A percentile compares a stretch with the other conserved stretches of the same genome.
These are phyloP conservation scores for Ascochyta clinopodiicola DNA, from an alignment of 2,329 filamentous ascomycete genomes.

Conservation along the genomic window DNA sequence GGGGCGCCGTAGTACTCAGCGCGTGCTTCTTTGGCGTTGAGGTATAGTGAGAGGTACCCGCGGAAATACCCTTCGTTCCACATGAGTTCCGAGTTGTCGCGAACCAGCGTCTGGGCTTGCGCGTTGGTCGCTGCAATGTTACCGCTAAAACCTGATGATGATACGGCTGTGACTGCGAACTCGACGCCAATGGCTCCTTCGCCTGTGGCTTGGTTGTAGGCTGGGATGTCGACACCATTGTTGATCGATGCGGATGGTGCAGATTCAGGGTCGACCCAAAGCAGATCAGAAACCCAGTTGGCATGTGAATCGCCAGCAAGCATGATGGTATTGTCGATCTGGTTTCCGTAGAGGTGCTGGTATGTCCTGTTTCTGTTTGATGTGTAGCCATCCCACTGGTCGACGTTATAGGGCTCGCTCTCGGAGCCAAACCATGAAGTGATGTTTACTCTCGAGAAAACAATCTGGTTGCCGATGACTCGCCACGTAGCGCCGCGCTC, in stretches of 20 bases:
- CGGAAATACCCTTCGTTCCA: slow-evolving; percentile 53
- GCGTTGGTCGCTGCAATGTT: slow-evolving; percentile 58
- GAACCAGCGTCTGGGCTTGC: slow-evolving; percentile 27
- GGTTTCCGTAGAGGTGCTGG: slow-evolving; percentile 67
- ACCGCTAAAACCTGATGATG: slow-evolving; percentile 53
- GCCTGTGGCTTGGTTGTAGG: slow-evolving; percentile 46
- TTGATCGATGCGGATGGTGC: slow-evolving; percentile 20
- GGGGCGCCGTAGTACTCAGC: slow-evolving; percentile 69
- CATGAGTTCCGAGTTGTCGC: slow-evolving; percentile 66
- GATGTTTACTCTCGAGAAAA: slow-evolving; percentile 32
- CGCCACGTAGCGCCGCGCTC: slow-evolving; percentile 70
- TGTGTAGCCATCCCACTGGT: slow-evolving; percentile 64
- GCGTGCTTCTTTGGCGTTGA: slow-evolving; percentile 44
- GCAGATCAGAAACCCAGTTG: slow-evolving; percentile 58
- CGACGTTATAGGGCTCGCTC: slow-evolving; percentile 51
- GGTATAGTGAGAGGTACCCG: slow-evolving; percentile 12
- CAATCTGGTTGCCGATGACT: slow-evolving; percentile 71
- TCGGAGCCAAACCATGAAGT: slow-evolving; percentile 11
- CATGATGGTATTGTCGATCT: slow-evolving; percentile 73
- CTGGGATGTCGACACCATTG: slow-evolving; percentile 23
- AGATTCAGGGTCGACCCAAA: slow-evolving; percentile 43
- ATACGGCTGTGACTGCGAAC: slow-evolving; percentile 62
- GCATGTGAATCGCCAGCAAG: slow-evolving; percentile 72
- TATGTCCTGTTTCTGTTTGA: slow-evolving; percentile 74
- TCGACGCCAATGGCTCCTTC: slow-evolving; percentile 52